phyloP scores from a whole-genome alignment of 352 stramenopile genomes.

The Peronospora destructor region DNA sequence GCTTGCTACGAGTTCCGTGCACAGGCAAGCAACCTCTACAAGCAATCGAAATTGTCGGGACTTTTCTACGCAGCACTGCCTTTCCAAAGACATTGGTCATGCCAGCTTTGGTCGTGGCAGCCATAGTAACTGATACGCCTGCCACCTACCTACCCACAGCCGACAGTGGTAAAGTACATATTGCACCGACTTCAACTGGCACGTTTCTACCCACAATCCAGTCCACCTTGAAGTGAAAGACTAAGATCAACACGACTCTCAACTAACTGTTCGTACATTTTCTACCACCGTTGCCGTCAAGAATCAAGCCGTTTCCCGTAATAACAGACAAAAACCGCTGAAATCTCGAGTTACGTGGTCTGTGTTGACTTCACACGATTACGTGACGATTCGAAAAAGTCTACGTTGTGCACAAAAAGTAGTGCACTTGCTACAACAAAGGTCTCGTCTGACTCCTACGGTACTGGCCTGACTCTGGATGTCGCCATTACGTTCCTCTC shows the following conservation, averaged over 20 bases:
- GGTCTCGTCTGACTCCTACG: conserved; percentile 13
- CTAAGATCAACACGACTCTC: too few species aligned
- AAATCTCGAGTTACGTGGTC: not conserved
- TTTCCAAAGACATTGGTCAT: conserved; percentile 7
- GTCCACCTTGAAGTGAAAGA: conserved; percentile 16
- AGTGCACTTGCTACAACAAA: conserved; percentile 1
- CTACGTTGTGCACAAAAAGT: not conserved
- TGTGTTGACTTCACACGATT: too few species aligned
- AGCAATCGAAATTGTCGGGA: not conserved
- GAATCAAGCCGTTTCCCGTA: not conserved
- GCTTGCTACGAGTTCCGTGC: not conserved
- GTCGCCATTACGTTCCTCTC: conserved; percentile 6
- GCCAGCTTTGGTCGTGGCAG: not conserved
- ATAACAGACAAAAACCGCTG: not conserved
- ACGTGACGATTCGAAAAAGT: not conserved
- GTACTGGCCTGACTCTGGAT: conserved; percentile 15
- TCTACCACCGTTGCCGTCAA: not conserved
- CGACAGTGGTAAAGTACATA: not conserved
- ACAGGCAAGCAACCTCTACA: not conserved
- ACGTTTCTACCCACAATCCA: conserved; percentile 3
- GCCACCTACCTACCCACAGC: not conserved
- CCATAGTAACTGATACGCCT: not conserved
- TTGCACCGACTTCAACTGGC: conserved; percentile 7
- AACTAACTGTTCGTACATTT: not conserved
- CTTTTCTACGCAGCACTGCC: not conserved